Evolutionary conservation across 75 land plant genomes (phyloP).

Genomic region (Adiantum capillusveneris): DNA sequence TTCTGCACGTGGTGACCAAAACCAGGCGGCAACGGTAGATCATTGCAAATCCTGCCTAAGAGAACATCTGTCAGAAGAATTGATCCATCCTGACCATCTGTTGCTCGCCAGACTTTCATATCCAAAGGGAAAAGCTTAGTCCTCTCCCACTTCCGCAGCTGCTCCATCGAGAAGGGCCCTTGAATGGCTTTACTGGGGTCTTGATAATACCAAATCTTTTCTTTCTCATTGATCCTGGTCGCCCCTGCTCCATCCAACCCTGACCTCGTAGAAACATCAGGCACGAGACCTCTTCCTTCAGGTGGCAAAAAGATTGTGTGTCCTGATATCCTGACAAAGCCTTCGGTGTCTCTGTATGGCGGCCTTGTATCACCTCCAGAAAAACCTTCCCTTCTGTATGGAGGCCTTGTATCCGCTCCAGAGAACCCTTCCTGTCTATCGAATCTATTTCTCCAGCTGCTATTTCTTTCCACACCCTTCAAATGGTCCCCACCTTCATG

Average conservation of each 20-base stretch:
- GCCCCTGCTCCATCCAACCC: not conserved
- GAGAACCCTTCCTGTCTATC: too few species aligned
- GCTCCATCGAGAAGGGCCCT: conserved; percentile 92
- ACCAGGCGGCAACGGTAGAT: not conserved
- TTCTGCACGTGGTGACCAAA: not conserved
- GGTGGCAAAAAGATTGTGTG: too few species aligned
- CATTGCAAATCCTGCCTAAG: conserved; percentile 26
- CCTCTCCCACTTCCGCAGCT: conserved; percentile 79
- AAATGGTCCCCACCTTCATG: too few species aligned
- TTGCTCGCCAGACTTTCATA: conserved; percentile 59
- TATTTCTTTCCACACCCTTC: too few species aligned
- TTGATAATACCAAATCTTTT: conserved; percentile 79
- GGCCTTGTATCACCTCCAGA: too few species aligned
- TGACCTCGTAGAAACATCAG: too few species aligned
- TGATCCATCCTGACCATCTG: conserved; percentile 47
- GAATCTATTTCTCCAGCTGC: too few species aligned
- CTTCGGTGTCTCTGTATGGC: too few species aligned
- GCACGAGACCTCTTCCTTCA: too few species aligned
- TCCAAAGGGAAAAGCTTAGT: conserved; percentile 69
- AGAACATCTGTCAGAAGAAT: conserved; percentile 63
- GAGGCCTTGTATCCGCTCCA: too few species aligned
- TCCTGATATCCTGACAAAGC: too few species aligned
- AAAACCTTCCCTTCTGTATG: too few species aligned
- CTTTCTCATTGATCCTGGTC: conserved; percentile 36
- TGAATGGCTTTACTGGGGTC: conserved; percentile 83